A percentile compares a stretch with the other conserved stretches of the same genome.
Conservation (phyloP, 495 filamentous ascomycete species). For the Penicillium roqueforti region DNA sequence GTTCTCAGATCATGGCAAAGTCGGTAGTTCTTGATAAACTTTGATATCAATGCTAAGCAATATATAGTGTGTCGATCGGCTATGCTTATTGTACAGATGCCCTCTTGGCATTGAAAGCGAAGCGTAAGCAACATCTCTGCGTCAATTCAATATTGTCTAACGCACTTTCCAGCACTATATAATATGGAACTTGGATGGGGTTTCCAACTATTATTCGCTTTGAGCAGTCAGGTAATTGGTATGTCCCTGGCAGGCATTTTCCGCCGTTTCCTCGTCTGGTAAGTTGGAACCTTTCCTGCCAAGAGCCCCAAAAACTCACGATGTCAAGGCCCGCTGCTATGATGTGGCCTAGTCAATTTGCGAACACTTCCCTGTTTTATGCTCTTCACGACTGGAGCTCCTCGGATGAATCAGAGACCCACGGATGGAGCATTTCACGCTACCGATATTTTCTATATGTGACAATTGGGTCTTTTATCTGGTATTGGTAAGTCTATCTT, state of each 20-base stretch:
- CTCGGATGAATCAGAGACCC: constrained; percentile 40
- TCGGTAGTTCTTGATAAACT: constrained; percentile 4
- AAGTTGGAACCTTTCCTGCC: not conserved
- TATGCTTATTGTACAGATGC: constrained; percentile 27
- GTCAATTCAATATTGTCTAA: constrained; percentile 15
- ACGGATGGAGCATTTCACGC: constrained; percentile 53
- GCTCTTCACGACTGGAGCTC: constrained; percentile 42
- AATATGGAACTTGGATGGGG: constrained; percentile 56
- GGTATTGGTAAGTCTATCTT: constrained; percentile 40
- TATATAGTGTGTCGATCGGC: constrained; percentile 17
- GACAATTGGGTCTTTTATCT: constrained; percentile 43
- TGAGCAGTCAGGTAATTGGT: constrained; percentile 61
- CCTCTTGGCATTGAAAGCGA: constrained; percentile 19
- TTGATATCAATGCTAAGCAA: not conserved
- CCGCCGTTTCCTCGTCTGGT: constrained; percentile 56
- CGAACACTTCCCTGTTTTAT: constrained; percentile 31
- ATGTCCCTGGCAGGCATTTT: constrained; percentile 62
- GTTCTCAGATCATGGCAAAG: constrained; percentile 23
- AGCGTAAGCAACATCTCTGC: constrained; percentile 46
- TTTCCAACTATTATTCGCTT: constrained; percentile 56
- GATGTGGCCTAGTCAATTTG: constrained; percentile 32
- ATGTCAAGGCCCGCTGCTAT: constrained; percentile 29
- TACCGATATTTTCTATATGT: constrained; percentile 54
- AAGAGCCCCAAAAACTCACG: not conserved
- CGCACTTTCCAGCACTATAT: constrained; percentile 43